phyloP scores from a whole-genome alignment of 345 rosid genomes.

The Salix caprea region DNA sequence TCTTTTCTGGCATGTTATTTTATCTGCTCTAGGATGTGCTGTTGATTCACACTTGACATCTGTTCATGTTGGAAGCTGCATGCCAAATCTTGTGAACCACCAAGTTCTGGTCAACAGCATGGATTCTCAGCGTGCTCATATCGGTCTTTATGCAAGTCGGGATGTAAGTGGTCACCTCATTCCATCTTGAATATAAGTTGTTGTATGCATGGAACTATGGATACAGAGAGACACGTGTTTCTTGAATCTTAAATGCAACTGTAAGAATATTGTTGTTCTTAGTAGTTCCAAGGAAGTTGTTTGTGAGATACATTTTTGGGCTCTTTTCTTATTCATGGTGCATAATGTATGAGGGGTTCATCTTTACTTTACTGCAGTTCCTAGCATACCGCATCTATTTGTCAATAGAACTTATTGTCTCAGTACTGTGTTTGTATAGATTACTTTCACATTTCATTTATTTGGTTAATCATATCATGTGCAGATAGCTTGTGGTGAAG shows the following conservation, averaged over 20 bases:
- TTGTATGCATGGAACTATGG: background rate
- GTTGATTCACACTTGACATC: constrained; percentile 1
- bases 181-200: background rate
- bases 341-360: background rate
- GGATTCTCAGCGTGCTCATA: constrained; percentile 71
- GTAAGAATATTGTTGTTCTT: background rate
- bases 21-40: background rate
- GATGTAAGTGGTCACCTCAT: constrained; percentile 59
- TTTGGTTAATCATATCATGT: constrained; percentile 9
- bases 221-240: background rate
- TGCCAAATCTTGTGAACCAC: constrained; percentile 68
- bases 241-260: background rate
- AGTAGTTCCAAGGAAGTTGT: background rate
- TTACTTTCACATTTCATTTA: background rate
- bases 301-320: background rate
- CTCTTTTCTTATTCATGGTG: background rate
- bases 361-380: background rate
- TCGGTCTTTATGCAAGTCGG: constrained; percentile 80
- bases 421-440: background rate
- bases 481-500: constrained; percentile 96
- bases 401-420: background rate
- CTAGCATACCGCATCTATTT: background rate
- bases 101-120: constrained; percentile 91
- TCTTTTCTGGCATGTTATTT: background rate
- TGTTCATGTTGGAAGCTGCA: constrained; percentile 56